These are phyloP conservation scores for Phytophthora sp. DNA, from an alignment of 352 stramenopile genomes.

Conservation along the genomic window DNA sequence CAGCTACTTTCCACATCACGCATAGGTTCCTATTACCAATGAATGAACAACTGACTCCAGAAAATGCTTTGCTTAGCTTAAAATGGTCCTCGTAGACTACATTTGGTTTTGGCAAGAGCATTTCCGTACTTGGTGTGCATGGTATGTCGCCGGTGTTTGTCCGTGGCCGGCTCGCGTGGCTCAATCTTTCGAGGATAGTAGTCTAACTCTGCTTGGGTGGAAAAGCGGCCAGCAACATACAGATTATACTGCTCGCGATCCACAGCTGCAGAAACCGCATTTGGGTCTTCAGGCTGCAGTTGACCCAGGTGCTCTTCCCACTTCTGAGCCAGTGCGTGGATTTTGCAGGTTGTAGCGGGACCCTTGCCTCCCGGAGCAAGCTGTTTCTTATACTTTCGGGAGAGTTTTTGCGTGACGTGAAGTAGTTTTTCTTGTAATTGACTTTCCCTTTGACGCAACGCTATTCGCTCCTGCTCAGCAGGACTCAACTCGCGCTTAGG, in stretches of 20 bases:
- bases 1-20: slow-evolving; percentile 56
- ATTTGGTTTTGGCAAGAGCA: slow-evolving; percentile 53
- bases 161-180: slow-evolving; percentile 47
- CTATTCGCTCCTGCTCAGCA: slow-evolving; percentile 25
- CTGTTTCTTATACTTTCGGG: slow-evolving; percentile 73
- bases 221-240: slow-evolving; percentile 63
- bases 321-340: slow-evolving; percentile 47
- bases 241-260: slow-evolving; percentile 55
- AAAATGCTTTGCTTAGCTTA: too few relatives aligned
- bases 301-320: slow-evolving; percentile 45
- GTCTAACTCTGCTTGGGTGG: slow-evolving; percentile 65
- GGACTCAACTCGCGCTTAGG: slow-evolving; percentile 1
- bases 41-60: too few relatives aligned
- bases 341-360: slow-evolving; percentile 37
- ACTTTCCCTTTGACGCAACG: slow-evolving; percentile 38
- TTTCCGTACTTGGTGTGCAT: slow-evolving; percentile 79
- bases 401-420: slow-evolving; percentile 66
- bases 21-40: slow-evolving; percentile 76
- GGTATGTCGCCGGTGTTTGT: slow-evolving; percentile 52
- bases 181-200: slow-evolving; percentile 61
- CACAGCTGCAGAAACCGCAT: not conserved
- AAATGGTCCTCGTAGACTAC: slow-evolving; percentile 65
- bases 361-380: slow-evolving; percentile 28
- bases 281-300: slow-evolving; percentile 36
- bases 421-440: slow-evolving; percentile 61